Percentiles rank a stretch among this genome's conserved stretches.
Evolutionary conservation across 2,329 filamentous ascomycete genomes (phyloP).

Genomic region (Aspergillus novoparasiticus): DNA sequence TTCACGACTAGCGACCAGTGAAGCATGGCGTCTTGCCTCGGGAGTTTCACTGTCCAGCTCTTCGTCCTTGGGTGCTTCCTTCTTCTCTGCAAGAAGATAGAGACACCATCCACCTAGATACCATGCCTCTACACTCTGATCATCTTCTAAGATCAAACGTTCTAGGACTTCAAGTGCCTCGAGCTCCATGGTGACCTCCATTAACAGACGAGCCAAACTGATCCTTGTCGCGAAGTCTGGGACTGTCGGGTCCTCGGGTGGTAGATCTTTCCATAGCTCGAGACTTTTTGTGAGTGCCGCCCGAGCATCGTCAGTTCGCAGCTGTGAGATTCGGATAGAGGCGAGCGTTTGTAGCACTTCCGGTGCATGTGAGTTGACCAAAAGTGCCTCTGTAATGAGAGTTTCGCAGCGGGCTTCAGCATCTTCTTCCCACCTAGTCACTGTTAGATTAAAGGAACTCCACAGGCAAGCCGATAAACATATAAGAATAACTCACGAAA

Average conservation of each 20-base stretch:
- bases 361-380: slow-evolving; percentile 77
- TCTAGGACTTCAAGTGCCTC: slow-evolving; percentile 85
- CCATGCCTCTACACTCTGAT: slow-evolving; percentile 93
- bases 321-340: slow-evolving; percentile 89
- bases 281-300: slow-evolving; percentile 78
- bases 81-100: slow-evolving; percentile 64
- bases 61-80: slow-evolving; percentile 42
- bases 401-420: slow-evolving; percentile 86
- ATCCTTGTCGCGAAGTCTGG: slow-evolving; percentile 87
- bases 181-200: slow-evolving; percentile 85
- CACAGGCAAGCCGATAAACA: neutral
- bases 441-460: slow-evolving; percentile 14
- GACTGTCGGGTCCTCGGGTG: slow-evolving; percentile 68
- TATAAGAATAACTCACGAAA: slow-evolving; percentile 62
- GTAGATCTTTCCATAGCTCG: slow-evolving; percentile 78
- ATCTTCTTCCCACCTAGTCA: slow-evolving; percentile 71
- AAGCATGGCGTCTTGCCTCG: slow-evolving; percentile 59
- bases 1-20: slow-evolving; percentile 73
- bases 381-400: slow-evolving; percentile 85
- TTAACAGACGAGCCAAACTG: slow-evolving; percentile 78
- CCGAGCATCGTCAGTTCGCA: slow-evolving; percentile 74
- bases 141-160: slow-evolving; percentile 81
- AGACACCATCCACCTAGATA: slow-evolving; percentile 95
- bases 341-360: slow-evolving; percentile 96
- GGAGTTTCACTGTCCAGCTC: slow-evolving; percentile 35